Base-by-base conservation (phyloP, 805 yeast species). In the Candida anglica region DNA sequence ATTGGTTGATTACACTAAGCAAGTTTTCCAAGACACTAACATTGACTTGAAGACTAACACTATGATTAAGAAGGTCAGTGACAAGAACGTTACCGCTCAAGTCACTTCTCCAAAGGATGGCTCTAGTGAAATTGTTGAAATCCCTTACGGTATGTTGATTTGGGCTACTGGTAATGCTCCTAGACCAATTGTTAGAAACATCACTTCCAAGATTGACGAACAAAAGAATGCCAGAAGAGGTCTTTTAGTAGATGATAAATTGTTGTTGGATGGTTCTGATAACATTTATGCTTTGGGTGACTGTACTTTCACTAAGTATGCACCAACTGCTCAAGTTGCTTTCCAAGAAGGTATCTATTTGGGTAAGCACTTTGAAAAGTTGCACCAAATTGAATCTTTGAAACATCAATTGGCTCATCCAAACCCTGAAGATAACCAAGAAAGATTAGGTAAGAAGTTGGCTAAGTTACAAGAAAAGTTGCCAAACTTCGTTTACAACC, bases 81-180 rank as follows among this genome's bases (percentile, higher is more conserved):
- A 71, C 42, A 77, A 74, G 50, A 66, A 69, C 34, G 86, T 89
- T 47, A 69, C 73, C 47, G 95, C 91, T 24, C 76, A 74, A 51
- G 77, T 71, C 37, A 85, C 84, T 47, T 63, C 71, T 24, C 73
- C 77, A 25, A 50, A 56, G 39, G 80, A 80, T 44, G 95, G 95
- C 15, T 55, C 80, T 8, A 66, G 80, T 42, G 76, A 75, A 37
- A 62, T 56, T 51, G 56, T 69, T 25, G 80, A 74, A 31, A 70
- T 89, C 52, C 96, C 96, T 31, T 89, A 89, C 58, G 98, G 98
- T 56, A 72, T 87, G 49, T 73, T 89, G 47, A 94, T 89, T 43
- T 89, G 98, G 98, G 97, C 97, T 39, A 89, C 96, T 42, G 98
- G 98, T 66, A 88, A 89, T 62, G 88, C 89, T 36, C 88, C 87